Conservation (phyloP, 228 moss, liverwort and hornwort genomes). For the Sphagnum magellanicum region DNA sequence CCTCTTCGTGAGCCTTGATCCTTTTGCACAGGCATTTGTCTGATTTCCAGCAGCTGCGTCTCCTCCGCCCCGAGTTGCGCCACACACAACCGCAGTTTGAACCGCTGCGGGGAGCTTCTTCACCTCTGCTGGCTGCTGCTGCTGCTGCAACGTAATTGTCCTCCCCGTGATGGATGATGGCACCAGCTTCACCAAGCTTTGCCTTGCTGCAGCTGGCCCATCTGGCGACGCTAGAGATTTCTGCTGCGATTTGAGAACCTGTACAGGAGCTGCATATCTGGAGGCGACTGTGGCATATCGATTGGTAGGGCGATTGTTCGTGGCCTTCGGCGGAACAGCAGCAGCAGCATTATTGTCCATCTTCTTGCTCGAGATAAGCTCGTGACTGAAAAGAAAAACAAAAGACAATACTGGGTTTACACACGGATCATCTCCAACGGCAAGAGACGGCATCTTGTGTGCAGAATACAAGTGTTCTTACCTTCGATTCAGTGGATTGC, state of each 20-base stretch:
- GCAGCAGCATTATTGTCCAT: neutral
- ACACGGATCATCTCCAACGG: too few species aligned
- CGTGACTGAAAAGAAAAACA: constrained; percentile 21
- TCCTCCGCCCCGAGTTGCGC: neutral
- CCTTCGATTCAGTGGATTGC: neutral
- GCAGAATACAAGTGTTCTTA: too few species aligned
- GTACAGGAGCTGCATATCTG: constrained; percentile 36
- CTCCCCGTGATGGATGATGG: constrained; percentile 26
- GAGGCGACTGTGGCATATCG: constrained; percentile 44
- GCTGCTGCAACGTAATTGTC: neutral
- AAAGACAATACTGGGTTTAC: too few species aligned
- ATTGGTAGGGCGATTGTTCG: constrained; percentile 21
- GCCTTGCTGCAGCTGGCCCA: neutral
- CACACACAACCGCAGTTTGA: neutral
- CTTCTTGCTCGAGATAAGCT: constrained; percentile 14
- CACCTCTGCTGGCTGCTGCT: neutral
- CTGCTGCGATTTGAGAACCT: constrained; percentile 16
- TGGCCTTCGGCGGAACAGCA: constrained; percentile 10
- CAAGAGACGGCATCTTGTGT: too few species aligned
- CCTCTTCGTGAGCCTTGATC: constrained; percentile 14
- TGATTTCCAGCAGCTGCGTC: constrained; percentile 17
- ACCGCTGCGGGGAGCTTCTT: neutral
- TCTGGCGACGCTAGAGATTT: constrained; percentile 2
- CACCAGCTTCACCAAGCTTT: constrained; percentile 29
- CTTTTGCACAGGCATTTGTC: constrained; percentile 17